A percentile compares a stretch with the other conserved stretches of the same genome.
These are phyloP conservation scores for Aspergillus alliaceus DNA, from an alignment of 2,329 filamentous ascomycete species.

Conservation along the genomic window DNA sequence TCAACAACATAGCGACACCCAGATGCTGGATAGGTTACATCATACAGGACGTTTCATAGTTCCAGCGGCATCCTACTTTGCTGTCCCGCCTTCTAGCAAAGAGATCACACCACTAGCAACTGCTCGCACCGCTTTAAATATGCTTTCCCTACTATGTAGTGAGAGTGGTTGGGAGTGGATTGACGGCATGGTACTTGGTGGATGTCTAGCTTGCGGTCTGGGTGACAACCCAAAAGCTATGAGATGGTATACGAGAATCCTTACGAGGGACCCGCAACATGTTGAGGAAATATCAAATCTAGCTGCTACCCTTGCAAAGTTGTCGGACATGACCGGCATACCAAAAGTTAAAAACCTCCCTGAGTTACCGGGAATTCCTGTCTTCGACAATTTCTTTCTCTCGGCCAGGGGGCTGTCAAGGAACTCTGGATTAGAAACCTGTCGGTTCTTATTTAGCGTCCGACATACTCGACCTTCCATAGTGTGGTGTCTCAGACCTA, in stretches of 20 bases:
- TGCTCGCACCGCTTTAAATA: slow-evolving; percentile 68
- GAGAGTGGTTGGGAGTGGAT: slow-evolving; percentile 85
- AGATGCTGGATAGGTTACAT: slow-evolving; percentile 31
- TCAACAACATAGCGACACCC: slow-evolving; percentile 26
- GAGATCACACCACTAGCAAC: slow-evolving; percentile 51
- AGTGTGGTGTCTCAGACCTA: no score
- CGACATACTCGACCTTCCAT: no score
- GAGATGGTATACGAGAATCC: slow-evolving; percentile 55
- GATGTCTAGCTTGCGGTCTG: slow-evolving; percentile 87
- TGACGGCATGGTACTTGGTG: slow-evolving; percentile 87
- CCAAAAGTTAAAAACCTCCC: no score
- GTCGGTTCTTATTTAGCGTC: no score
- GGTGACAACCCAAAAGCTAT: slow-evolving; percentile 73
- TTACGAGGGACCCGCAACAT: slow-evolving; percentile 66
- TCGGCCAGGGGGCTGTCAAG: no score
- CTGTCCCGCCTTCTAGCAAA: slow-evolving; percentile 30
- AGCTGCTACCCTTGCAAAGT: slow-evolving; percentile 81
- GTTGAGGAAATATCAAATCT: slow-evolving; percentile 93
- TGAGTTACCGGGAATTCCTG: no score
- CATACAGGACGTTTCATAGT: slow-evolving; percentile 33
- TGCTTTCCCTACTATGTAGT: slow-evolving; percentile 72
- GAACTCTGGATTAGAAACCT: no score
- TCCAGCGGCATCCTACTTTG: slow-evolving; percentile 32
- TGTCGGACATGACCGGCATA: no score
- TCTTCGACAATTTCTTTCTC: no score